Base-by-base conservation (phyloP, 495 filamentous ascomycete species). In the Sabuloglossum arenarium region DNA sequence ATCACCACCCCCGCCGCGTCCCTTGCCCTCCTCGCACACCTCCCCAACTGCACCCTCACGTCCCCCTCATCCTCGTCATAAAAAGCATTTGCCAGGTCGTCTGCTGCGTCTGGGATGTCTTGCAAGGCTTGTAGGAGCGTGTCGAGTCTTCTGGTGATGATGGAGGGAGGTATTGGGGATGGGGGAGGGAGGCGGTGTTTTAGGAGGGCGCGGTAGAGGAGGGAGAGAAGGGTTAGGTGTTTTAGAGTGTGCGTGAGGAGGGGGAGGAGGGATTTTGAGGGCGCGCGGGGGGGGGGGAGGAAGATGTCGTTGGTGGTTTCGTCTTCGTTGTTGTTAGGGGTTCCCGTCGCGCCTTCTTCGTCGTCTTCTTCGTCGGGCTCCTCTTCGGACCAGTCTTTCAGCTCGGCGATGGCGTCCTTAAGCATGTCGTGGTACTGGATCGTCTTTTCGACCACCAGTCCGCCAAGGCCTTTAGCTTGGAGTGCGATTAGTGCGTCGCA, bases 401-500 rank as follows among this genome's bases (percentile, higher is more conserved):
- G 67, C 68, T 95, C 88, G 60, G 81, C 75, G 29, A 91, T 73
- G 0, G 87, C 83, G 70, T 95, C 88, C 57, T 82, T 75, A 12
- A 95, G 66, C 14, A 85, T 75, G 59, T 83, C 83, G 53, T 79
- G 70, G 60, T 79, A 85, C 58, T 82, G 71, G 61, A 83, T 78
- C 16, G 76, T 78, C 60, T 79, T 82, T 50, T 72, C 65, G 11
- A 77, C 66, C 23, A 86, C 64, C 39, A 83, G 70, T 0, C 78
- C 81, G 0, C 74, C 72, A 34, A 90, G 71, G 0, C 85, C 88
- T 14, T 79, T 68, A 16, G 65, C 69, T 14, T 77, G 72, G 25
- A 89, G 67, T 12, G 72, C 69, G 8, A 80, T 68, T 14, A 90
- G 56, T 0, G 74, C 71, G 67, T 95, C 88, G 65, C 87, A 94